Evolutionary conservation across 225 moss, liverwort and hornwort species (phyloP).

Genomic region (Ulota crispa): DNA sequence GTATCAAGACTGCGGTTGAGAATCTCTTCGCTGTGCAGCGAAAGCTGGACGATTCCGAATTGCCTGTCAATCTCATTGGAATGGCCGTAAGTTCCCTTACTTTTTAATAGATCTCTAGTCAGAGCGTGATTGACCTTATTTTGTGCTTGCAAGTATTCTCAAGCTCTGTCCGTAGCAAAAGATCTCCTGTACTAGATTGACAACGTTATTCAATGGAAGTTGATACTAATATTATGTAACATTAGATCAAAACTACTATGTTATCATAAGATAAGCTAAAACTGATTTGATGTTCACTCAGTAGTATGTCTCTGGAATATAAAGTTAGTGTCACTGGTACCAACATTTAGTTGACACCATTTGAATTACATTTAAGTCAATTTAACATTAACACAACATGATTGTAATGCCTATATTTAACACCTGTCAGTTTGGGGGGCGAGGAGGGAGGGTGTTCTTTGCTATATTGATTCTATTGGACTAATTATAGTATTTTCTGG

Average conservation of each 20-base stretch:
- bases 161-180: neutral
- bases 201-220: neutral
- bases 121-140: neutral
- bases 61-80: constrained; percentile 75
- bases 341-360: neutral
- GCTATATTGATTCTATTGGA: neutral
- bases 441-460: neutral
- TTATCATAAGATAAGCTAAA: neutral
- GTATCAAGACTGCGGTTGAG: constrained; percentile 73
- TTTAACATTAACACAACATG: neutral
- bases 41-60: constrained; percentile 74
- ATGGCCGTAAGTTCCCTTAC: constrained; percentile 69
- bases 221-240: neutral
- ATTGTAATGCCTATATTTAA: neutral
- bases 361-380: neutral
- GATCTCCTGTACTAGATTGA: neutral
- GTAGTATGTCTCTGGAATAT: neutral
- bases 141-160: neutral
- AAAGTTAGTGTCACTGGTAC: neutral
- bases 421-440: neutral
- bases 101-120: neutral
- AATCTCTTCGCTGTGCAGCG: constrained; percentile 78
- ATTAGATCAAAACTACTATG: too few species aligned
- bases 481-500: neutral
- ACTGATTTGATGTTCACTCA: neutral